These are phyloP conservation scores for Candida sanyaensis DNA, from an alignment of 1,139 yeast species.

Conservation along the genomic window DNA sequence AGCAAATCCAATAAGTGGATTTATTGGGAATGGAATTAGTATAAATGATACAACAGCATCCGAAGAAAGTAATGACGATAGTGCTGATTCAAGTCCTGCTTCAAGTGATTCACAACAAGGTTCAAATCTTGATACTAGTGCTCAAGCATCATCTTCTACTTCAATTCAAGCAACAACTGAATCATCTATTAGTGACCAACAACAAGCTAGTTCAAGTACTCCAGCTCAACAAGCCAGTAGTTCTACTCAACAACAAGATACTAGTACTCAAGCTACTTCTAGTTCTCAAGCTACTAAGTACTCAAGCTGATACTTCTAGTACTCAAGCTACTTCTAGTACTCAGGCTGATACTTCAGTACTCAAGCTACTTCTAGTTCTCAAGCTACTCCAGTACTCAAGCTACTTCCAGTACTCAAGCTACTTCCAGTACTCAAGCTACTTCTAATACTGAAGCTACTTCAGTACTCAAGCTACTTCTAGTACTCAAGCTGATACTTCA, in stretches of 20 bases:
- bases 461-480: neutral
- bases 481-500: neutral
- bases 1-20: conserved; percentile 1
- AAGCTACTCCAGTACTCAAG: too few relatives aligned
- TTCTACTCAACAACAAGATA: neutral
- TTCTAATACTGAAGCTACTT: too few relatives aligned
- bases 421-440: neutral
- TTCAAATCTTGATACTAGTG: too few relatives aligned
- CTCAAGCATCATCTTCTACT: too few relatives aligned
- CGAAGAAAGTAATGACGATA: neutral
- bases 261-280: neutral
- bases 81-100: neutral
- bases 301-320: too few relatives aligned
- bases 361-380: neutral
- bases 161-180: neutral
- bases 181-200: neutral
- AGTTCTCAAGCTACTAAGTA: too few relatives aligned
- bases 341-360: neutral
- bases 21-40: neutral
- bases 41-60: neutral
- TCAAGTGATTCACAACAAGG: too few relatives aligned
- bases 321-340: too few relatives aligned
- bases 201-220: neutral
- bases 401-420: neutral
- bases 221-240: neutral